Evolutionary conservation across 495 filamentous ascomycete species (phyloP).

Genomic region (Schizothecium vesticola): DNA sequence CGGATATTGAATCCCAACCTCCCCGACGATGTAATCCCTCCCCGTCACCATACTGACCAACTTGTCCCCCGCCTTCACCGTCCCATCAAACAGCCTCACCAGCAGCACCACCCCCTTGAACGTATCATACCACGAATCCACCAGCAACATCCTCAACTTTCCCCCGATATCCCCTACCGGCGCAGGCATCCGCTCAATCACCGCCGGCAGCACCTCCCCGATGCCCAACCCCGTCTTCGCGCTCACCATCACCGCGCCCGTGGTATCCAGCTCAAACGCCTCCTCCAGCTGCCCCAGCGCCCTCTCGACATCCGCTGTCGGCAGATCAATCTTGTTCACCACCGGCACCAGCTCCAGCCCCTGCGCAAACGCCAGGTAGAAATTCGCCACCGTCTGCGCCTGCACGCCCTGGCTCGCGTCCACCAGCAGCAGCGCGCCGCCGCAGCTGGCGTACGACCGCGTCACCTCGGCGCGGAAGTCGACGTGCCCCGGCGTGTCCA

Average conservation of each 20-base stretch:
- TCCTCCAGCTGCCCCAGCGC: slow-evolving; percentile 79
- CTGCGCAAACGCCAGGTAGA: slow-evolving; percentile 8
- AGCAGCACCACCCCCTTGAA: slow-evolving; percentile 92
- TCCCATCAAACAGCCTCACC: slow-evolving; percentile 87
- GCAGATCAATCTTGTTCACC: slow-evolving; percentile 92
- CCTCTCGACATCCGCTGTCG: slow-evolving; percentile 75
- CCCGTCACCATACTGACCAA: slow-evolving; percentile 80
- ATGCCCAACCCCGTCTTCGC: slow-evolving; percentile 93
- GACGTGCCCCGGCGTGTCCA: slow-evolving; percentile 96
- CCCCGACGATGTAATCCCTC: slow-evolving; percentile 83
- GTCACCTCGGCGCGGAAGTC: slow-evolving; percentile 96
- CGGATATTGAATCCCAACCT: slow-evolving; percentile 96
- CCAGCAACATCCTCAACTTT: slow-evolving; percentile 77
- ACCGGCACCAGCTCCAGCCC: slow-evolving; percentile 66
- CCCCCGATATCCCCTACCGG: slow-evolving; percentile 65
- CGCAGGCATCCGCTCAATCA: slow-evolving; percentile 78
- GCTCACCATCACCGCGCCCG: slow-evolving; percentile 76
- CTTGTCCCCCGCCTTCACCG: slow-evolving; percentile 73
- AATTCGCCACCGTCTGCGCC: slow-evolving; percentile 84
- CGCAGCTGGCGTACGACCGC: slow-evolving; percentile 89
- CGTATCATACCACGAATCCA: slow-evolving; percentile 96
- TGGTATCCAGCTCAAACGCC: slow-evolving; percentile 82
- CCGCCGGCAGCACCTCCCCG: slow-evolving; percentile 68
- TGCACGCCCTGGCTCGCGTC: slow-evolving; percentile 92
- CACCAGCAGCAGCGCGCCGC: slow-evolving; percentile 85